Conservation (phyloP, 108 stramenopile species). For the Pseudonitzschia multiseries region DNA sequence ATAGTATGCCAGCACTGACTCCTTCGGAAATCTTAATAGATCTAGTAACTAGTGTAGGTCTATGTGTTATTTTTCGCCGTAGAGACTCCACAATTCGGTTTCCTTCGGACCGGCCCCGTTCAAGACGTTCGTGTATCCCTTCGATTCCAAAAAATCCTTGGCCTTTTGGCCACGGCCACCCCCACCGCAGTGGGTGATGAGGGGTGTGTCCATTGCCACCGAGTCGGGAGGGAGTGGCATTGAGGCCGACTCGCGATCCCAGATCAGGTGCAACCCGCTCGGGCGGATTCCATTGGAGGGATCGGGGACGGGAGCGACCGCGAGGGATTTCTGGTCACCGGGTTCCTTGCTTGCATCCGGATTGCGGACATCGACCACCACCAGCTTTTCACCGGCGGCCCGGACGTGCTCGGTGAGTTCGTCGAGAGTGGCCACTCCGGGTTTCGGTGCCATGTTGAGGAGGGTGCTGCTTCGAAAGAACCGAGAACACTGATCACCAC, state of each 20-base stretch:
- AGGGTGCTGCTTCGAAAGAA: not conserved
- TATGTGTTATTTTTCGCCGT: slow-evolving; percentile 77
- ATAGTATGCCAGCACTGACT: too few species aligned
- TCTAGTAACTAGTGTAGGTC: too few species aligned
- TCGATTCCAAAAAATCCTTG: slow-evolving; percentile 72
- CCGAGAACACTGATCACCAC: too few species aligned
- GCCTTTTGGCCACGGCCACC: slow-evolving; percentile 86
- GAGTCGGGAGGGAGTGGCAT: slow-evolving; percentile 62
- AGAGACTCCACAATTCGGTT: slow-evolving; percentile 80
- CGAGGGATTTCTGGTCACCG: slow-evolving; percentile 59
- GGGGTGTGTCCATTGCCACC: slow-evolving; percentile 68
- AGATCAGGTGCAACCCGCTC: slow-evolving; percentile 61
- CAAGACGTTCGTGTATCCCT: slow-evolving; percentile 84
- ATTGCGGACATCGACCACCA: slow-evolving; percentile 83
- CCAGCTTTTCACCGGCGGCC: slow-evolving; percentile 58
- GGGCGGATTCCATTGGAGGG: slow-evolving; percentile 43
- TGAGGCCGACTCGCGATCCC: slow-evolving; percentile 52
- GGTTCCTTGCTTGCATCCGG: slow-evolving; percentile 72
- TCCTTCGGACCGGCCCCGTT: slow-evolving; percentile 90
- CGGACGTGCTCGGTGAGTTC: slow-evolving; percentile 69
- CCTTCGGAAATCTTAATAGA: too few species aligned
- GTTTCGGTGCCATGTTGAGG: slow-evolving; percentile 31
- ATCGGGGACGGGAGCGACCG: not conserved
- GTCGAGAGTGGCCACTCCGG: slow-evolving; percentile 68
- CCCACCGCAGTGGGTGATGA: slow-evolving; percentile 90